Percentiles rank a stretch among this genome's conserved stretches.
Evolutionary conservation across 306 rosid genomes (phyloP).

Genomic region (Lathyrus oleraceus): DNA sequence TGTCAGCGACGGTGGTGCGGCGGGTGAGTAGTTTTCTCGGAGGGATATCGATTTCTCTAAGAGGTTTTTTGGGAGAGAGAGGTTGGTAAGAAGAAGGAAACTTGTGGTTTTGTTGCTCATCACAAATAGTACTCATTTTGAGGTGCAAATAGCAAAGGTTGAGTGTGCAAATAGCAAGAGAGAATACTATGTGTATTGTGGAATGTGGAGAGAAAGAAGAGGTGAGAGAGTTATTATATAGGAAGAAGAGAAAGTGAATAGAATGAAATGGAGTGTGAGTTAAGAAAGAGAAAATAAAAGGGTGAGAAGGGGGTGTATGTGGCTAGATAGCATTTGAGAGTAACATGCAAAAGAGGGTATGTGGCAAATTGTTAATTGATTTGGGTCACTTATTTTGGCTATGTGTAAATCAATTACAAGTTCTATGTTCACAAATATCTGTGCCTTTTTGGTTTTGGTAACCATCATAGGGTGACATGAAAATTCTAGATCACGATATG

Average conservation of each 20-base stretch:
- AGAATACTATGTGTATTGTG: background rate
- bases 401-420: slow-evolving; percentile 31
- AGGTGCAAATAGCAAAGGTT: background rate
- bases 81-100: slow-evolving; percentile 41
- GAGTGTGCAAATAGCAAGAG: background rate
- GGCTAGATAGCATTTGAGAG: slow-evolving; percentile 68
- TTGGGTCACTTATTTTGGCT: background rate
- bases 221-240: slow-evolving; percentile 45
- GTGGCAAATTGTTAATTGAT: slow-evolving; percentile 61
- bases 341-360: slow-evolving; percentile 79
- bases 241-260: slow-evolving; percentile 12
- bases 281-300: slow-evolving; percentile 14
- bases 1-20: slow-evolving; percentile 33
- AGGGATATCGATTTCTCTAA: slow-evolving; percentile 60
- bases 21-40: slow-evolving; percentile 75
- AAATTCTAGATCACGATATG: slow-evolving; percentile 37
- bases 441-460: slow-evolving; percentile 15
- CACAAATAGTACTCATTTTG: slow-evolving; percentile 58
- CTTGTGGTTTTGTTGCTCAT: slow-evolving; percentile 53
- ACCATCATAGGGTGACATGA: slow-evolving; percentile 25
- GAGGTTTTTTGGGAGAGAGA: slow-evolving; percentile 45
- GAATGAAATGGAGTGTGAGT: slow-evolving; percentile 9
- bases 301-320: slow-evolving; percentile 56
- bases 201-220: slow-evolving; percentile 37
- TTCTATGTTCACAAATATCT: slow-evolving; percentile 8